Conservation (phyloP, 768 basidiomycete genomes). For the Lentinula sp. region DNA sequence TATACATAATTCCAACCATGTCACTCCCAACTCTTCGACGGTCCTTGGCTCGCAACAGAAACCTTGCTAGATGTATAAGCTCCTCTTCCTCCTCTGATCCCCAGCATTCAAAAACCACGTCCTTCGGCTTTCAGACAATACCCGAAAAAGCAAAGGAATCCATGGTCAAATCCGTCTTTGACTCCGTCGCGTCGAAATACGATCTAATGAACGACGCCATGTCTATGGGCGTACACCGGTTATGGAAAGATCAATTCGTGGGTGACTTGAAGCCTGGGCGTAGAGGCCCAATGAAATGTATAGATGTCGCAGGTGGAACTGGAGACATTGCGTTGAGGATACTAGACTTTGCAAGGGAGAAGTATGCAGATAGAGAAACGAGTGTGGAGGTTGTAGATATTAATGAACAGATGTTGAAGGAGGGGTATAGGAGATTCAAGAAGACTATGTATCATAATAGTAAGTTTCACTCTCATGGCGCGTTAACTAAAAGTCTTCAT, state of each 20-base stretch:
- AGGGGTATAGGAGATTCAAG: slow-evolving; percentile 85
- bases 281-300: slow-evolving; percentile 69
- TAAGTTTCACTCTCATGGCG: slow-evolving; percentile 30
- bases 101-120: slow-evolving; percentile 46
- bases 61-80: slow-evolving; percentile 12
- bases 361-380: slow-evolving; percentile 85
- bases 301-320: slow-evolving; percentile 97
- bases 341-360: slow-evolving; percentile 84
- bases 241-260: slow-evolving; percentile 96
- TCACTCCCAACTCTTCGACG: slow-evolving; percentile 10
- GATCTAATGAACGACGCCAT: slow-evolving; percentile 99
- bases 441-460: slow-evolving; percentile 99
- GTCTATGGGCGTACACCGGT: slow-evolving; percentile 89
- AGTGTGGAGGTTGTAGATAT: slow-evolving; percentile 90
- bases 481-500: not conserved
- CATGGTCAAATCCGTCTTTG: slow-evolving; percentile 90
- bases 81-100: slow-evolving; percentile 5
- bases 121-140: slow-evolving; percentile 91
- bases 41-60: slow-evolving; percentile 10
- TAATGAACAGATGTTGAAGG: slow-evolving; percentile 91
- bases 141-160: slow-evolving; percentile 83
- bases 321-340: slow-evolving; percentile 96
- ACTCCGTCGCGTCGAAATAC: slow-evolving; percentile 92
- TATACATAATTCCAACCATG: not conserved
- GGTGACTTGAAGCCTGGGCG: slow-evolving; percentile 69